A percentile compares a stretch with the other conserved stretches of the same genome.
Conservation (phyloP, 805 yeast species). For the Suhomyces vadensis region DNA sequence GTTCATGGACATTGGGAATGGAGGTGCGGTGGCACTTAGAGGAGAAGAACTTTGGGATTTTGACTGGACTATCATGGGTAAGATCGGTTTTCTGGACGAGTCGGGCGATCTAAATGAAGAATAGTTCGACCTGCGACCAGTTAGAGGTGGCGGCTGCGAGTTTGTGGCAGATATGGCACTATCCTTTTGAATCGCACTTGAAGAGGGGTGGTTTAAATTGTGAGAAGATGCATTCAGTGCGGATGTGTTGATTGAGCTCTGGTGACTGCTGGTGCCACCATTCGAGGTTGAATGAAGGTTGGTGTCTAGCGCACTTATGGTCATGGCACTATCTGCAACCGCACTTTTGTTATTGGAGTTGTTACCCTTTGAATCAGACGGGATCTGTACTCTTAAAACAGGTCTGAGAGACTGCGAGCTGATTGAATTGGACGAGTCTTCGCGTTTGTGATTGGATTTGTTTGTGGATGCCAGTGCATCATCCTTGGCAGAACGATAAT, state of each 20-base stretch:
- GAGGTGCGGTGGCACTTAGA: constrained; percentile 40
- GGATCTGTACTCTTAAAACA: constrained; percentile 64
- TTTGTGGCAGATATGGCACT: constrained; percentile 8
- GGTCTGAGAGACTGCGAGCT: constrained; percentile 45
- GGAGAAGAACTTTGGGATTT: constrained; percentile 46
- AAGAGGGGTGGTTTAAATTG: not conserved
- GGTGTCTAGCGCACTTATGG: constrained; percentile 46
- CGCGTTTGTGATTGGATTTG: constrained; percentile 12
- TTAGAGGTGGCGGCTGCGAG: constrained; percentile 15
- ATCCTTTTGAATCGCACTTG: constrained; percentile 1
- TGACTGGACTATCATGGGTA: constrained; percentile 36
- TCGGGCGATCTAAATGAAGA: constrained; percentile 32
- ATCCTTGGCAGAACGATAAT: constrained; percentile 7
- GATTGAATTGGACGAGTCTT: constrained; percentile 14
- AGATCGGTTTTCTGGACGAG: constrained; percentile 28
- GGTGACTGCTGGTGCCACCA: not conserved
- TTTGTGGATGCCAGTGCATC: not conserved
- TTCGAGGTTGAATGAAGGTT: constrained; percentile 9
- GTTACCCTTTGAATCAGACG: constrained; percentile 42
- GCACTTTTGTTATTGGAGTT: constrained; percentile 17
- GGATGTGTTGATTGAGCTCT: not conserved
- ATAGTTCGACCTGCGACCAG: constrained; percentile 16
- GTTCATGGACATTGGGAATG: constrained; percentile 24
- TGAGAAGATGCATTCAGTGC: not conserved
- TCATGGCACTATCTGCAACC: constrained; percentile 42